Conservation (phyloP, 768 basidiomycete genomes). For the Trametes villosa region DNA sequence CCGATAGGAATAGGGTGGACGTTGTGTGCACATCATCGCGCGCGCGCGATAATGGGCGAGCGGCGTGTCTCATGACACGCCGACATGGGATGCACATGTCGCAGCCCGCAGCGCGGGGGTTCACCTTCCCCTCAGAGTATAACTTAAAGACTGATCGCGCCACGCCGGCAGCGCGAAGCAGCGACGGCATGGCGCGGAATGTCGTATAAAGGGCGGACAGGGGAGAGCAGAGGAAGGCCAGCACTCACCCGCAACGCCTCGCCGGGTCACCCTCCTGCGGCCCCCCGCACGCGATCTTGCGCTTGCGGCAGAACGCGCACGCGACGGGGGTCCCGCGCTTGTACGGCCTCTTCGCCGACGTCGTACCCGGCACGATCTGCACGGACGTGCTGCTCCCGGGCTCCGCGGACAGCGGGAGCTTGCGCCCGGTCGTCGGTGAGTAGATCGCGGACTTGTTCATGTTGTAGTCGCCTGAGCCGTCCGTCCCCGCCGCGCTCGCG, state of each 20-base stretch:
- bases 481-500: not conserved
- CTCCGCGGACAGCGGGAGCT: slow-evolving; percentile 4
- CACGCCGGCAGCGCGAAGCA: not conserved
- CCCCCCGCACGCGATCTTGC: slow-evolving; percentile 36
- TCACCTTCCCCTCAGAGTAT: not conserved
- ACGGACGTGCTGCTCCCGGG: not conserved
- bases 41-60: not conserved
- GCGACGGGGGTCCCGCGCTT: slow-evolving; percentile 25
- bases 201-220: not conserved
- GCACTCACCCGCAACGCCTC: slow-evolving; percentile 26
- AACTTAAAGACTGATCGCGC: not conserved
- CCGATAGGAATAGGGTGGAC: not conserved
- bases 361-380: not conserved
- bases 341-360: slow-evolving; percentile 14
- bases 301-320: slow-evolving; percentile 31
- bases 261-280: slow-evolving; percentile 20
- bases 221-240: not conserved
- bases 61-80: not conserved
- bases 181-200: not conserved
- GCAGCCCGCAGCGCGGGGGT: slow-evolving; percentile 1
- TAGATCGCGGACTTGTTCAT: slow-evolving; percentile 12
- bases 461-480: not conserved
- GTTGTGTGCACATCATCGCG: not conserved
- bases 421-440: slow-evolving; percentile 22
- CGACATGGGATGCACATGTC: not conserved